These are phyloP conservation scores for Penicillium ochrochloron DNA, from an alignment of 495 filamentous ascomycete genomes.

Conservation along the genomic window DNA sequence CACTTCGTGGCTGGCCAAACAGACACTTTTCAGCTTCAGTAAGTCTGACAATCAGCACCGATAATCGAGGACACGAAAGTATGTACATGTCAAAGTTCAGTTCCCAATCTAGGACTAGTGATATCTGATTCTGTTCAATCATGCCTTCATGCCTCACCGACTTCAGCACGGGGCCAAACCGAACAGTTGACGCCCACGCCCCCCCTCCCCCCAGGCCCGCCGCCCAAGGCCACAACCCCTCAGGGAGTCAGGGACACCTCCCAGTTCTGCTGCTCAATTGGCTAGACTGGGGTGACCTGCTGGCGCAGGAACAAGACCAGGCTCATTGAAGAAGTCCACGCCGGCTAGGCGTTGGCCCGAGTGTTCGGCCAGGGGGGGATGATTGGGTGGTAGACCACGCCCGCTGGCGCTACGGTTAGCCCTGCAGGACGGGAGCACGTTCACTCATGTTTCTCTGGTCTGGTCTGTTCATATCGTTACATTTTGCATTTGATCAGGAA, in stretches of 20 bases:
- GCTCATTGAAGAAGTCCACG: conserved; percentile 25
- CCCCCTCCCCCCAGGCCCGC: not conserved
- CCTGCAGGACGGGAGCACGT: conserved; percentile 18
- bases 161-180: not conserved
- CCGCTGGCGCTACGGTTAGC: conserved; percentile 8
- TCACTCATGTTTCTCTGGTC: not conserved
- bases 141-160: not conserved
- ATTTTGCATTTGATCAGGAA: not conserved
- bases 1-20: not conserved
- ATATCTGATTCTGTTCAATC: not conserved
- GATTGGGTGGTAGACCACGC: conserved; percentile 15
- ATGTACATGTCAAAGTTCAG: not conserved
- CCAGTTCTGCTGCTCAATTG: conserved; percentile 14
- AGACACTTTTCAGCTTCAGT: not conserved
- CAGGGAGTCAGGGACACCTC: too few relatives aligned
- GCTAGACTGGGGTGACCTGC: conserved; percentile 12
- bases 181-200: not conserved
- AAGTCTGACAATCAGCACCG: not conserved
- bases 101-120: not conserved
- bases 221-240: not conserved
- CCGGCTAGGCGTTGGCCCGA: conserved; percentile 33
- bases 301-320: conserved; percentile 16
- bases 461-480: not conserved
- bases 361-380: conserved; percentile 18
- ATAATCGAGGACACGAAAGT: not conserved